Evolutionary conservation across 177 flowering plant species (phyloP).

Genomic region (Vitis hybrid): DNA sequence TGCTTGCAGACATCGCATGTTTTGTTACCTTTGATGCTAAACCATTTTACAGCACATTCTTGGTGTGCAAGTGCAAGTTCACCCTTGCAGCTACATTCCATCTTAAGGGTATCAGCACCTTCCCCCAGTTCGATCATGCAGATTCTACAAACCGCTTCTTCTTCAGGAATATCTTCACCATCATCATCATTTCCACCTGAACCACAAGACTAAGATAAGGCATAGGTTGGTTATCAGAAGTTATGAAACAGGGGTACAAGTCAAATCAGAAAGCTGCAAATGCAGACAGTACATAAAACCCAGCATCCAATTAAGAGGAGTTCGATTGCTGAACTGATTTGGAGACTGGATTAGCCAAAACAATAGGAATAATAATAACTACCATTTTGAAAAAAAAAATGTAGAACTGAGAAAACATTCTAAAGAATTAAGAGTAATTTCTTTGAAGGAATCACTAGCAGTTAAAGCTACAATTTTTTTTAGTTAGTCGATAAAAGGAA

Average conservation of each 20-base stretch:
- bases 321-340: background rate
- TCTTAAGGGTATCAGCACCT: slow-evolving; percentile 58
- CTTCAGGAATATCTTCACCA: slow-evolving; percentile 59
- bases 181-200: slow-evolving; percentile 48
- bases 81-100: slow-evolving; percentile 80
- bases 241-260: background rate
- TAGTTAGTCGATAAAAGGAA: background rate
- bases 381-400: too few relatives aligned
- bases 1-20: slow-evolving; percentile 74
- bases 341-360: background rate
- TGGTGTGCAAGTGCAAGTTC: slow-evolving; percentile 71
- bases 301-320: background rate
- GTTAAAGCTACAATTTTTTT: background rate
- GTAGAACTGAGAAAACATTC: background rate
- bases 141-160: slow-evolving; percentile 76
- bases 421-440: background rate
- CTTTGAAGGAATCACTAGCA: background rate
- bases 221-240: slow-evolving; percentile 29
- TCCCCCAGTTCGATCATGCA: slow-evolving; percentile 60
- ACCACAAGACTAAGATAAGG: slow-evolving; percentile 40
- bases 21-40: slow-evolving; percentile 70
- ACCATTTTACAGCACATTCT: slow-evolving; percentile 76
- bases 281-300: background rate
- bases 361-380: background rate
- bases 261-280: background rate